These are phyloP conservation scores for Ganoderma lucidum DNA, from an alignment of 1,284 basidiomycete genomes.

Conservation along the genomic window DNA sequence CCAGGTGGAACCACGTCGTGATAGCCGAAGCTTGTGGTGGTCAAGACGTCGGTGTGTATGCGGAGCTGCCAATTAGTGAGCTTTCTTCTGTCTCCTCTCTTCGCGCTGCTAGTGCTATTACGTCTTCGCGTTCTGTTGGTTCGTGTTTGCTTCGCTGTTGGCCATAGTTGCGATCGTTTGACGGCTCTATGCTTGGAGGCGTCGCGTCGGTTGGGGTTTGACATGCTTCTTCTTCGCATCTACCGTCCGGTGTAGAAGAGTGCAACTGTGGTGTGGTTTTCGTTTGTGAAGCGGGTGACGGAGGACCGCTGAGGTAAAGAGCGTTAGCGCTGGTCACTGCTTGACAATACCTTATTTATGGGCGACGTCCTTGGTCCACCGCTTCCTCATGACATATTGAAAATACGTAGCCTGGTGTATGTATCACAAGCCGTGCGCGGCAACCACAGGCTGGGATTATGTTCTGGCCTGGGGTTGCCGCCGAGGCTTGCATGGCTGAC, in stretches of 20 bases:
- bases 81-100: neutral
- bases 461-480: slow-evolving; percentile 1
- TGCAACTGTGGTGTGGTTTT: neutral
- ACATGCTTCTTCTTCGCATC: neutral
- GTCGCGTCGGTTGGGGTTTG: neutral
- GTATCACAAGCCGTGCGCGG: neutral
- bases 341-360: neutral
- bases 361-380: neutral
- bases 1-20: neutral
- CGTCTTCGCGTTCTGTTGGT: neutral
- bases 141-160: neutral
- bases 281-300: no score
- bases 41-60: neutral
- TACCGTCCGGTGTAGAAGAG: neutral
- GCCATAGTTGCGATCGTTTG: neutral
- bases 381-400: neutral
- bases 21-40: neutral
- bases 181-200: neutral
- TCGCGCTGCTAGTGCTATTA: neutral
- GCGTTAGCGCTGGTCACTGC: neutral
- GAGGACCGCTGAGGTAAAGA: neutral
- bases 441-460: neutral
- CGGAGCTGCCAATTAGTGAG: neutral
- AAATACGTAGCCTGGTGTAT: neutral
- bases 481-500: slow-evolving; percentile 8